Base-by-base conservation (phyloP, 768 basidiomycete genomes). In the Boletus eberwhitei region DNA sequence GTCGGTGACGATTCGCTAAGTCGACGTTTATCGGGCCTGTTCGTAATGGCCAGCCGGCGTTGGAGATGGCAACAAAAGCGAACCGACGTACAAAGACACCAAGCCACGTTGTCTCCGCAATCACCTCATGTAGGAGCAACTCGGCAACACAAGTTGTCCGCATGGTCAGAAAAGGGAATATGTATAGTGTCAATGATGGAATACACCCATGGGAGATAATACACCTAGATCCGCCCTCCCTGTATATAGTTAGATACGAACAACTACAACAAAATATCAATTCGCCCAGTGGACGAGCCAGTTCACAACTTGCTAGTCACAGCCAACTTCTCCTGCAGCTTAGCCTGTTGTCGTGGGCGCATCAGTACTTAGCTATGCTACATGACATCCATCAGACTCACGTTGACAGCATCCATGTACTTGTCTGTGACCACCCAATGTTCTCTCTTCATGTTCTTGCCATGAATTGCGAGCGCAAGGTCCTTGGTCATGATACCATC, bases 401-500 rank as follows among this genome's bases (percentile, higher is more conserved):
- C 92, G 68, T 93, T 91, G 45, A 96, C 93, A 47, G 86, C 82
- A 73, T 95, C 91, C 91, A 97, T 87, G 68, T 96, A 97, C 42
- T 81, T 88, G 70, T 92, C 85, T 4, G 94, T 98, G 24, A 93
- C 74, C n/a, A 97, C 96, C 92, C 94, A 98, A 73, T 98, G 90
- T 64, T 94, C 93, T 63, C 95, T 80, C 77, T 87, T 84, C 90
- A 96, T 84, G 59, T 82, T 71, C 79, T 88, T 89, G 36, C 95
- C 95, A 64, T 98, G 87, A 67, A 98, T 97, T 2, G 93, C 87
- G 22, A 98, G 78, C 31, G 96, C 96, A 46, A 98, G 76, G 74
- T 98, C 96, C 82, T 98, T 97, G 54, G 94, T 97, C 95, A 98
- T 98, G 50, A 98, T 66, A 0, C 87, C 87, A 64, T 98, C 94